phyloP scores from a whole-genome alignment of 345 rosid genomes.

The Leavenworthia alabamica region DNA sequence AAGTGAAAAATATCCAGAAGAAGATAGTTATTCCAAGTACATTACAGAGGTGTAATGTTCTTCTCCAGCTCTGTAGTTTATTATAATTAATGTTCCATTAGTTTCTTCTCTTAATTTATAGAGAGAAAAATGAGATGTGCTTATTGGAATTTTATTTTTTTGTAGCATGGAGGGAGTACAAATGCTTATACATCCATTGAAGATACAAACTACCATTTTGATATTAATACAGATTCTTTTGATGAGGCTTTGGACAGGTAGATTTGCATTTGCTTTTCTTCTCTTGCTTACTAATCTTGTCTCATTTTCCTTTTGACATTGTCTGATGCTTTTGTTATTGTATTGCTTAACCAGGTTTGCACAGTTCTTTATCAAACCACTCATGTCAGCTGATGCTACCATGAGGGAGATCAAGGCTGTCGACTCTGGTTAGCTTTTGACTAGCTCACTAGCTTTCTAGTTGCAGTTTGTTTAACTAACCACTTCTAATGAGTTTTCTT shows the following conservation, averaged over 20 bases:
- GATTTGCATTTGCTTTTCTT: not conserved
- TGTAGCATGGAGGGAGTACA: constrained; percentile 79
- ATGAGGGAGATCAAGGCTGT: constrained; percentile 85
- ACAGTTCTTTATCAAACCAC: constrained; percentile 79
- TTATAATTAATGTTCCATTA: not conserved
- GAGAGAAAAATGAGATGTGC: not conserved
- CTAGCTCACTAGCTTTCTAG: not conserved
- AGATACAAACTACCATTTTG: constrained; percentile 64
- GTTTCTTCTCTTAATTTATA: not conserved
- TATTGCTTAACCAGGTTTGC: constrained; percentile 47
- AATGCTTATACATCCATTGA: constrained; percentile 74
- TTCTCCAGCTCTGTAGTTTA: not conserved
- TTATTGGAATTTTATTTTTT: not conserved
- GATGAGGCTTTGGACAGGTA: constrained; percentile 87
- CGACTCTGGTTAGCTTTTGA: constrained; percentile 64
- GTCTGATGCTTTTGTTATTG: not conserved
- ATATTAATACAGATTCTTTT: constrained; percentile 58
- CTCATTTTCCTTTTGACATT: constrained; percentile 4
- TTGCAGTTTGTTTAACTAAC: not conserved
- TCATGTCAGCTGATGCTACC: constrained; percentile 89
- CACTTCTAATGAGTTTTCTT: constrained; percentile 9
- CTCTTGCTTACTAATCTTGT: not conserved
- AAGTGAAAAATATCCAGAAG: constrained; percentile 80
- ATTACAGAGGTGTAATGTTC: constrained; percentile 60
- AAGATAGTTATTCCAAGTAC: constrained; percentile 72